Evolutionary conservation across 2,329 filamentous ascomycete genomes (phyloP), one percentile per base, ranked within the genome.

Genomic region (Paraconiothyrium sp.): DNA sequence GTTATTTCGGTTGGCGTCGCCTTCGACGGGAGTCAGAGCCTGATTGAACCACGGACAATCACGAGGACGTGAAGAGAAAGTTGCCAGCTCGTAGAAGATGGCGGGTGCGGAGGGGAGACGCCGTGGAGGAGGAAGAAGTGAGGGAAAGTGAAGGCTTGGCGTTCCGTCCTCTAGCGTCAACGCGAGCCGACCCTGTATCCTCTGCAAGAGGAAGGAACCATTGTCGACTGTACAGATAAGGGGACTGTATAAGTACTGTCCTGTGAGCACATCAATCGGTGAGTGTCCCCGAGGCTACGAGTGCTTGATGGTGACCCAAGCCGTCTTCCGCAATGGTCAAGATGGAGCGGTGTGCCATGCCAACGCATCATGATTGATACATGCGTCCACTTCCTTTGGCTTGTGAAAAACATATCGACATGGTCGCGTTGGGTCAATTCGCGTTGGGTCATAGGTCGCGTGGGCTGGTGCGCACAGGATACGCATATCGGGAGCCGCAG

Each of bases 1-100:
- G 60, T 59, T 57, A 61, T 65, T 34, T 57, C 35, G 61, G 48
- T 32, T 44, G 54, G 48, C 52, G 49, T 10, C 48, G 57, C 57
- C 54, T 37, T 54, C 30, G 57, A 39, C 47, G 32, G 52, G 27
- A 32, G 2, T 22, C 30, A n/a, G 24, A 50, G 32, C 54, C 48
- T 57, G 27, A 59, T 62, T 51, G 52, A 59, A 22, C 20, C 32
- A 44, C 20, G 24, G 13, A 20, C 1, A 14, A 43, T 50, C 57
- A 54, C 60, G 54, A 56, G 60, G 48, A 27, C 41, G 48, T 11
- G 16, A 34, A 52, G 41, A 22, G 43, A 58, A 32, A 20, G 49
- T 20, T n/a, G 44, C 34, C 32, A 37, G 34, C 5, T 50, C 34
- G 34, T 43, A 14, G 30, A 13, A 39, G 16, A 35, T 20, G 46